Evolutionary conservation across 345 rosid species (phyloP), one percentile per base, ranked within the genome.

Genomic region (Gynandropsis gynandra): DNA sequence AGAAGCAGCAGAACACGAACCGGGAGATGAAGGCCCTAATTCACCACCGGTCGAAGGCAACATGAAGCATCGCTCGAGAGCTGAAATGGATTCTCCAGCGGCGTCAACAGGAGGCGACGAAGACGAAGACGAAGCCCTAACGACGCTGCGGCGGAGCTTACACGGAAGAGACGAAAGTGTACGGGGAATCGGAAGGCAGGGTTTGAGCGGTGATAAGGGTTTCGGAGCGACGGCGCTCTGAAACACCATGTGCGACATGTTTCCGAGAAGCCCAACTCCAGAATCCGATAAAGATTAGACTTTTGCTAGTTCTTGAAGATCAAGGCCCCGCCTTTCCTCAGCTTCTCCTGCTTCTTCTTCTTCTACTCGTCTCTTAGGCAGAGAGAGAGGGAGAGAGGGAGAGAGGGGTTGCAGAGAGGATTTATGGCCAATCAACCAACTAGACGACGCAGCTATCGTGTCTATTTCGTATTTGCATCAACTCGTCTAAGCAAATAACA

Each of bases 51-150:
- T 63, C 16, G 70, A 46, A 3, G 78, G 69, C 8, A 77, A 65
- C 29, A 27, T 37, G 62, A 74, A 82, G 71, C 87, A 80, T 15
- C 82, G 74, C 64, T 92, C 98, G 27, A 92, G 72, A 17, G 65
- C 56, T 11, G 67, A 72, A 7, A 72, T 41, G 11, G 67, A 58
- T 8, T 66, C 83, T 7, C 53, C 76, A 11, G 70, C 78, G 21
- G 74, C 82, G 15, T 78, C 89, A 10, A 72, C 60, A 11, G 67
- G 39, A 15, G 72, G 42, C 4, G 29, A 24, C 29, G 29, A 24
- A 2, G 29, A 24, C 29, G 77, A 40, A 6, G 74, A 50, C 0
- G 78, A 75, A 38, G 54, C 62, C 54, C 65, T 72, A 8, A 80
- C 29, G 17, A 54, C 41, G 51, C 42, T 65, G 40, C 74, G 69